Evolutionary conservation across 2,329 filamentous ascomycete species (phyloP), one percentile per base, ranked within the genome.

Genomic region (Alternaria panax): DNA sequence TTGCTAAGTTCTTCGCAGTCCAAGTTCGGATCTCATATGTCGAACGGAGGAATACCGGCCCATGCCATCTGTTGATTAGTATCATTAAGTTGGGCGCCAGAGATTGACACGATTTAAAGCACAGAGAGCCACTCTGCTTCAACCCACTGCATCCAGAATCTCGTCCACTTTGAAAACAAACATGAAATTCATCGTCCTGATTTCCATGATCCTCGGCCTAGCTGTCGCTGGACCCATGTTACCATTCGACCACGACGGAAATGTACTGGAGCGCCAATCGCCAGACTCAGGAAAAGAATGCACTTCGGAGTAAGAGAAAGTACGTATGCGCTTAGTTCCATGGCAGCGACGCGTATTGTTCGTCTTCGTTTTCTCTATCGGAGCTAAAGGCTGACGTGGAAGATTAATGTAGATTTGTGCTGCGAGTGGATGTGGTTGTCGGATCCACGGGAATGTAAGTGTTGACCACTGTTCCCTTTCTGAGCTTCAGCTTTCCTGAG

Each of bases 401-500:
- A 1, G 28, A 30, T 30, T 1, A 30, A 30, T 2, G 1, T 30
- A 30, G 28, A 30, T 30, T 30, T 30, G 28, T 30, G 28, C 2
- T 30, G 28, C 28, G 28, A 30, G 12, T 30, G 28, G 28, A 30
- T 30, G 28, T 30, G 28, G 28, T 30, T 4, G 28, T 30, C 12
- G 28, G 28, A 30, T 30, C 1, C 28, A 30, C 28, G 28, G 28
- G 0, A 30, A 30, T 30, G 28, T 1, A 11, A 30, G 1, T 30
- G 1, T 30, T 12, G 28, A 30, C 1, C 0, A 1, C 12, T 30
- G 28, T 30, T 30, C 3, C 28, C 2, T 11, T 1, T 4, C 0
- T 11, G 12, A 30, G 28, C 28, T 30, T 2, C 28, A 4, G 2
- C 28, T 30, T 30, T 30, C 28, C 28, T 12, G 5, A 12, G 28